Evolutionary conservation across 2,329 filamentous ascomycete species (phyloP).

Genomic region (Apiospora hydei): DNA sequence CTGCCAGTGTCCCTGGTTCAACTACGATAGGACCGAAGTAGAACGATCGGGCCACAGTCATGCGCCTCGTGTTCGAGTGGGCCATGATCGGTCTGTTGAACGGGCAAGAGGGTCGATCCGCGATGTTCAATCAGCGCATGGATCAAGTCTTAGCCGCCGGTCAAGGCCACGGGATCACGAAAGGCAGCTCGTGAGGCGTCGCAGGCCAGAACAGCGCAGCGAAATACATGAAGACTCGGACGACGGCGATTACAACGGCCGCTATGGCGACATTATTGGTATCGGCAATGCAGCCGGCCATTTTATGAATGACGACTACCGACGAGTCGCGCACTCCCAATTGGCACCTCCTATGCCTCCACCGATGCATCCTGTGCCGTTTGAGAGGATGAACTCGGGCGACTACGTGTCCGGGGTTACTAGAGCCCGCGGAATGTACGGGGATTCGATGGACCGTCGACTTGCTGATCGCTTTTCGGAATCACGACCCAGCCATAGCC

Average conservation of each 20-base stretch:
- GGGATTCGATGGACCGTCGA: slow-evolving; percentile 56
- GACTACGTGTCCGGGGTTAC: slow-evolving; percentile 55
- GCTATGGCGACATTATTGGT: slow-evolving; percentile 48
- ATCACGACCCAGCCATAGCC: slow-evolving; percentile 42
- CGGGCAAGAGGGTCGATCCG: not conserved
- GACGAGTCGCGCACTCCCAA: slow-evolving; percentile 47
- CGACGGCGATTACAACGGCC: slow-evolving; percentile 48
- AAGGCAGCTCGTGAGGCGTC: slow-evolving; percentile 56
- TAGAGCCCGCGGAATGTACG: slow-evolving; percentile 50
- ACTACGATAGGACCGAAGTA: slow-evolving; percentile 53
- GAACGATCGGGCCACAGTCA: not conserved
- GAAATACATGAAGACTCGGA: slow-evolving; percentile 44
- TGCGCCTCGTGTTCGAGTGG: not conserved
- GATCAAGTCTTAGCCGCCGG: slow-evolving; percentile 31
- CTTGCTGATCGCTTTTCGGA: slow-evolving; percentile 60
- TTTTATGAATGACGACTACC: slow-evolving; percentile 68
- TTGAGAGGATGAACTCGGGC: slow-evolving; percentile 45
- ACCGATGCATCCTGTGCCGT: slow-evolving; percentile 39
- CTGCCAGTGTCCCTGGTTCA: slow-evolving; percentile 85
- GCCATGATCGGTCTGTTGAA: not conserved
- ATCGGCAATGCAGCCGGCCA: slow-evolving; percentile 62
- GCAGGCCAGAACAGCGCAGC: slow-evolving; percentile 56
- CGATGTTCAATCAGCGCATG: not conserved
- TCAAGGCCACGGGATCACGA: slow-evolving; percentile 50
- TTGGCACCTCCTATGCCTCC: slow-evolving; percentile 45